Evolutionary conservation across 2,329 filamentous ascomycete species (phyloP), one percentile per base, ranked within the genome.

Genomic region (Zasmidium citrigriseum): DNA sequence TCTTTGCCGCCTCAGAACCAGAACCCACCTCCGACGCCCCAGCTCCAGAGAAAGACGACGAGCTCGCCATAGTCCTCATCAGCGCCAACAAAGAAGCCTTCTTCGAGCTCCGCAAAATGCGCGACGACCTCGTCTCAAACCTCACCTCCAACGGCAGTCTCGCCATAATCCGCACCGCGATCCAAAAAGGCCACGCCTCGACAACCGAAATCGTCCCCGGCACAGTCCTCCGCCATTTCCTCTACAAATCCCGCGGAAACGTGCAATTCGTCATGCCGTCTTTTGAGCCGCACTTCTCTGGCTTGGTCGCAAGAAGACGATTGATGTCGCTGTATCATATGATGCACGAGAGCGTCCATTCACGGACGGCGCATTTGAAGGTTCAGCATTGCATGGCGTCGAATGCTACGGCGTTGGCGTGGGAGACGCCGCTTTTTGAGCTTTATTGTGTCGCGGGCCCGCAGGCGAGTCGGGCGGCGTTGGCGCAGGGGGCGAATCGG

Each of bases 201-300:
- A 84, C 89, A 58, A 84, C 86, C 16, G 89, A 95, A 59, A 87
- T 99, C 58, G 84, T 92, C 1, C 90, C 92, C 0, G 90, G 89
- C 22, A 90, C 88, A 16, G 87, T 89, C 27, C 79, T 98, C 53
- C 88, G 89, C 66, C 95, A 99, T 78, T 99, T 98, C 71, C 77
- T 99, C 18, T 99, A 96, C 82, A 99, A 98, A 76, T 96, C 91
- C 16, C 86, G 91, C 59, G 87, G 89, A 20, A 96, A 99, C 68
- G 95, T 99, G 24, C 96, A 99, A 73, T 99, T 97, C 75, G 89
- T 86, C 66, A 96, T 96, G 91, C 89, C 93, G 1, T 87, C 90
- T 0, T 89, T 91, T 60, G 81, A 86, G 10, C 88, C 90, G 0
- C 79, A 87, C 57, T 95, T 95, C 69, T 75, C 73, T 21, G 63